phyloP scores from a whole-genome alignment of 345 rosid species.

The Hypericum androsaemum region DNA sequence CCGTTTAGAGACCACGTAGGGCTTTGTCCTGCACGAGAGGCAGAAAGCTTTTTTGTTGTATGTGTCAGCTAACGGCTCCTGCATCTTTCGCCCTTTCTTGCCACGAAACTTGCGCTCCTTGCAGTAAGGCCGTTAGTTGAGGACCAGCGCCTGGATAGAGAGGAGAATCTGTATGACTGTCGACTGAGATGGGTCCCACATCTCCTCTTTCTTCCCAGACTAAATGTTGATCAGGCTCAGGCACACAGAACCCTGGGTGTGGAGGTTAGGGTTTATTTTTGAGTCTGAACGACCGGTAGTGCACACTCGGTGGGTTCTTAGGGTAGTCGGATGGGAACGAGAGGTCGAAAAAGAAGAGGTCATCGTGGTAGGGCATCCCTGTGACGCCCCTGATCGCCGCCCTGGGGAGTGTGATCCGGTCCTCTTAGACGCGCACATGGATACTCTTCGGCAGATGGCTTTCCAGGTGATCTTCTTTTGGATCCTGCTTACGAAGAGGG shows the following conservation, averaged over 20 bases:
- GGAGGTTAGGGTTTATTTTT: conserved; percentile 56
- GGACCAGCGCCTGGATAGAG: no score
- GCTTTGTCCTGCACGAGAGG: conserved; percentile 36
- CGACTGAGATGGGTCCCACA: no score
- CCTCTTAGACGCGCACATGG: conserved; percentile 46
- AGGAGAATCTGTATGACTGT: no score
- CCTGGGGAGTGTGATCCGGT: conserved; percentile 35
- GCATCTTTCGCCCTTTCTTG: conserved; percentile 10
- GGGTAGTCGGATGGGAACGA: conserved; percentile 51
- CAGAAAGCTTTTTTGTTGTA: no score
- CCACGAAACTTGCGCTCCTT: conserved; percentile 36
- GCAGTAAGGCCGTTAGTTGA: conserved; percentile 43
- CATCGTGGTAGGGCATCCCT: conserved; percentile 58
- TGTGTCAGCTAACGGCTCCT: conserved; percentile 25
- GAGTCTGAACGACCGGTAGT: conserved; percentile 37
- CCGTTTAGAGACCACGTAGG: conserved; percentile 17
- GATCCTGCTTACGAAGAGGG: conserved; percentile 11
- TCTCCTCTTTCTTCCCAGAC: conserved; percentile 32
- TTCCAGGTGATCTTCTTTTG: conserved; percentile 39
- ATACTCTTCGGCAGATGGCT: conserved; percentile 40
- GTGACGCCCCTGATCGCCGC: conserved; percentile 43
- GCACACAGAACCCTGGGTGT: conserved; percentile 38
- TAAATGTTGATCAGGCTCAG: conserved; percentile 54
- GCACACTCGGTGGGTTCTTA: conserved; percentile 29
- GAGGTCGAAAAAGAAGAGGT: conserved; percentile 59